phyloP scores from a whole-genome alignment of 345 rosid species.

The Gossypium bickii region DNA sequence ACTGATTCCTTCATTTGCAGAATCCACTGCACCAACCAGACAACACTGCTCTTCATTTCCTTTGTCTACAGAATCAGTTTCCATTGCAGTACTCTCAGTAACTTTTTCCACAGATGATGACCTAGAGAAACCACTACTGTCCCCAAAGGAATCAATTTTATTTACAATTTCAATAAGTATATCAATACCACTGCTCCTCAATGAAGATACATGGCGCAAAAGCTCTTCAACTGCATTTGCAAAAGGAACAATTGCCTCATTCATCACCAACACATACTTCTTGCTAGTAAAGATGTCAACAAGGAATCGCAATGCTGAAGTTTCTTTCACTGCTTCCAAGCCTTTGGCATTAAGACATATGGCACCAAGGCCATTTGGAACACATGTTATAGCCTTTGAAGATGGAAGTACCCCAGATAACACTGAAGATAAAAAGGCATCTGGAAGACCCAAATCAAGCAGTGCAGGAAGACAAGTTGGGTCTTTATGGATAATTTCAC shows the following conservation, averaged over 20 bases:
- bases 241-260: constrained; percentile 91
- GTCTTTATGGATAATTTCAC: constrained; percentile 94
- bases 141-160: constrained; percentile 64
- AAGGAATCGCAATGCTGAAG: constrained; percentile 73
- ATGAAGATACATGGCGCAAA: constrained; percentile 84
- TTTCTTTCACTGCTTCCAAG: constrained; percentile 83
- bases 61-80: constrained; percentile 74
- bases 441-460: constrained; percentile 86
- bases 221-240: constrained; percentile 98
- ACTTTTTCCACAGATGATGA: constrained; percentile 42
- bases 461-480: constrained; percentile 78
- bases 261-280: constrained; percentile 84
- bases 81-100: constrained; percentile 69
- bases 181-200: constrained; percentile 83
- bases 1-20: constrained; percentile 43
- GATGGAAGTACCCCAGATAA: constrained; percentile 80
- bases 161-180: constrained; percentile 82
- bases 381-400: constrained; percentile 87
- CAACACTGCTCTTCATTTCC: constrained; percentile 42
- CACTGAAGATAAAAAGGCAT: constrained; percentile 86
- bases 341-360: constrained; percentile 91
- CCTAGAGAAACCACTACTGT: constrained; percentile 32
- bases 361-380: constrained; percentile 94
- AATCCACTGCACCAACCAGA: constrained; percentile 43
- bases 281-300: constrained; percentile 79